Evolutionary conservation across 2,329 filamentous ascomycete species (phyloP), one percentile per base, ranked within the genome.

Genomic region (Escovopsis sp.): DNA sequence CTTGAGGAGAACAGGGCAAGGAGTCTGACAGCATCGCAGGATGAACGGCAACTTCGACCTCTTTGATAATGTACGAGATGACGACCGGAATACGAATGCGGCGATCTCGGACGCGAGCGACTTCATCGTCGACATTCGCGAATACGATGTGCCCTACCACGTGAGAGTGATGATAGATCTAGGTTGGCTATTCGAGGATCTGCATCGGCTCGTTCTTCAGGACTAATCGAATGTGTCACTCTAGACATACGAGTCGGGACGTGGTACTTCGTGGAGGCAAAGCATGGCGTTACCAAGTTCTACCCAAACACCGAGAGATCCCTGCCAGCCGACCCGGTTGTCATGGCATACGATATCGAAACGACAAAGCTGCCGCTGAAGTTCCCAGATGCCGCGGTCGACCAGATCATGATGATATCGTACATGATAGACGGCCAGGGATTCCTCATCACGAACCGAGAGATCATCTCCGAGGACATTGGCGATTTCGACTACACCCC

Each of bases 401-500:
- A 98, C 63, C 89, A 94, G 59, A 82, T 98, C 56, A 98, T 98
- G 88, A 98, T 98, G 91, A 89, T 98, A 59, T 98, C 93, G 29
- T 98, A 98, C 67, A 98, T 98, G 93, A 96, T 98, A 53, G 91
- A 98, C 53, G 93, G 91, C 0, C 88, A 94, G 62, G 91, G 91
- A 5, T 98, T 96, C 53, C 70, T 98, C 31, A 96, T 98, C 61
- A 98, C 91, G 5, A 98, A 98, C 57, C 79, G 93, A 54, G 88
- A 96, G 57, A 94, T 98, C 46, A 87, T 98, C 9, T 94, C 89
- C 0, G 89, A 98, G 60, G 88, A 98, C 55, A 98, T 98, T 58
- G 73, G 81, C 43, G 91, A 98, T 58, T 98, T 98, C 55, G 93
- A 98, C 55, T 98, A 98, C 60, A 98, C 91, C 0, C 93, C 91